Base-by-base conservation (phyloP, 352 stramenopile genomes). In the Poterioochromonas sp. region DNA sequence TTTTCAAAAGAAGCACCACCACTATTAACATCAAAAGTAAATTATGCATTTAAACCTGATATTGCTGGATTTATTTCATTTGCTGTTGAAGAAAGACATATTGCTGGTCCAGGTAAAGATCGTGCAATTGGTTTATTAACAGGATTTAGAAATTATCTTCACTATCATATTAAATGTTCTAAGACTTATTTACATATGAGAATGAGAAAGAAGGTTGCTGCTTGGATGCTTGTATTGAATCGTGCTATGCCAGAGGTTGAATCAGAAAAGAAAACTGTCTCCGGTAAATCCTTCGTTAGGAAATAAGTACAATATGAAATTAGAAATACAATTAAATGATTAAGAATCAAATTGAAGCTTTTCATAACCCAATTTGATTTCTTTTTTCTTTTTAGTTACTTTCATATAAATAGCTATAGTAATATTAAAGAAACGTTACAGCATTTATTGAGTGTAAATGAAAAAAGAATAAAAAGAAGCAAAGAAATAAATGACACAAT, bases 91-190 rank as follows among this genome's bases (percentile, higher is more conserved):
- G 90, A 44, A 85, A 88, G 47, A 88, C 92, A 97, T 82, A 89
- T 97, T 34, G 86, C 93, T 73, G 85, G 86, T 12, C 89, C 87
- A 76, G 94, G 95, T 84, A 90, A 91, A 44, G 85, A 90, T 44
- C 94, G 95, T 82, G 88, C 88, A 0, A 88, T 93, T 40, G 92
- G 87, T 43, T 83, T 95, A 20, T 83, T 96, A 43, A 85, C 92
- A 70, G 83, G 89, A 26, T 93, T 97, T 79, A 88, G 91, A 37
- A 93, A 92, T 79, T 97, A 97, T 88, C 82, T 97, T 65, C 91
- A 95, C 83, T 97, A 97, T 87, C 92, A 97, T 85, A 95, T 97
- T 83, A 97, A 96, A 87, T 90, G 91, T 26, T 94, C 91, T 44
- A 97, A 97, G 84, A 95, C 91, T 65, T 94, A 97, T 84, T 82